A percentile compares a stretch with the other conserved stretches of the same genome.
phyloP scores from a whole-genome alignment of 805 yeast genomes.

The Wickerhamomyces hampshirensis region DNA sequence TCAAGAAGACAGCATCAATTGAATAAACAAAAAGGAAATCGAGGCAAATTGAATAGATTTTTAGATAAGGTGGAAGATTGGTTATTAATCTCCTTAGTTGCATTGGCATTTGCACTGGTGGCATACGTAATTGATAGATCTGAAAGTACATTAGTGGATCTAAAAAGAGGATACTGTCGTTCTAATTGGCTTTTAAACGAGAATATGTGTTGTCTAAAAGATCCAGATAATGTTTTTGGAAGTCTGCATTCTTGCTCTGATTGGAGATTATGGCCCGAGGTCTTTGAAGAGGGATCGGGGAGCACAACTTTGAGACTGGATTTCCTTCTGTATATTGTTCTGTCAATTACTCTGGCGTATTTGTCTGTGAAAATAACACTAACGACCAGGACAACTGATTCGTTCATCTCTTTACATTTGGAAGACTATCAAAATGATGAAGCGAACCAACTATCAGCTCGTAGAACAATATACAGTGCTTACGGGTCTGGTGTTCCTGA shows the following conservation, averaged over 20 bases:
- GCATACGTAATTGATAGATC: conserved; percentile 45
- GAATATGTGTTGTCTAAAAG: conserved; percentile 35
- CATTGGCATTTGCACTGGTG: conserved; percentile 41
- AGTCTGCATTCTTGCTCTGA: conserved; percentile 25
- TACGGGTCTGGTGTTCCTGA: conserved; percentile 61
- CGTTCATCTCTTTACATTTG: conserved; percentile 14
- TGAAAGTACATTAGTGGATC: conserved; percentile 44
- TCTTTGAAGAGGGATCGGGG: conserved; percentile 1
- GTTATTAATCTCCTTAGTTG: conserved; percentile 43
- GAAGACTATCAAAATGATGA: not conserved
- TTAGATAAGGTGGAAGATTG: conserved; percentile 42
- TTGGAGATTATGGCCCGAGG: conserved; percentile 43
- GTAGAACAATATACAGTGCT: conserved; percentile 41
- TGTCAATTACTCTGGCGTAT: conserved; percentile 30
- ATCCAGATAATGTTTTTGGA: conserved; percentile 8
- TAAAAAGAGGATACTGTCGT: conserved; percentile 48
- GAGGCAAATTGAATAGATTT: conserved; percentile 26
- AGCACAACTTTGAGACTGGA: conserved; percentile 34
- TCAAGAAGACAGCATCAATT: conserved; percentile 37
- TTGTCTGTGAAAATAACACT: conserved; percentile 42
- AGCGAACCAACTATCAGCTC: not conserved
- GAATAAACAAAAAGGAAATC: conserved; percentile 29
- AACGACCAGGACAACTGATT: conserved; percentile 37
- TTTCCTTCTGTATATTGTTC: conserved; percentile 30
- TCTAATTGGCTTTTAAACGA: conserved; percentile 40